Evolutionary conservation across 176 grass and related monocot genomes (phyloP), one percentile per base, ranked within the genome.

Genomic region (Raddia guianensis): DNA sequence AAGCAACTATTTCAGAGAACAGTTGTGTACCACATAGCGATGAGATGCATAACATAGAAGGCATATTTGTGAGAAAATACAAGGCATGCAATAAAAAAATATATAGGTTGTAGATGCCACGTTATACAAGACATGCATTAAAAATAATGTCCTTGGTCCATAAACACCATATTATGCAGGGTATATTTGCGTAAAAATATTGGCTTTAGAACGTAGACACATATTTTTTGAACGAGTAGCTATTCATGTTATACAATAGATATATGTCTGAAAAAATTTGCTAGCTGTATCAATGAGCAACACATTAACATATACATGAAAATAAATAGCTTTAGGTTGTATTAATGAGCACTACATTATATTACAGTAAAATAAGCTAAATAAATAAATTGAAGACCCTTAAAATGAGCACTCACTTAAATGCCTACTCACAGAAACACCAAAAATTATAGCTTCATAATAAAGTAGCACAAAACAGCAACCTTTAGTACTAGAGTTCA

Each of bases 21-120:
- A 44, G 20, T 13, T 34, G n/a, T 12, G 47, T 80, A 74, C 21
- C 18, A 73, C 18, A 73, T 74, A 6, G 8, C 12, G 64, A 63
- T 4, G 13, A 16, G 1, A 5, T 73, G 9, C 45, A 52, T 43
- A 63, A 5, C 21, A 58, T 18, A 64, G 13, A 63, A 49, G 74
- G 19, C 7, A 63, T 63, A 77, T 63, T 63, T 49, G 8, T 7
- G 6, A 14, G 50, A 27, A n/a, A 3, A 32, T 5, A 21, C 54
- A 75, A 27, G 43, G 7, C 12, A 76, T 49, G 16, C 21, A 12
- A 66, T 37, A 49, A 84, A 84, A 84, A 37, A 58, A 52, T 52
- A 27, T 27, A 27, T 27, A 27, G 51, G 51, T 5, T 53, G 14
- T 53, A 53, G 14, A 13, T 5, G 15, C 15, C 53, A n/a, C 8